phyloP scores from a whole-genome alignment of 306 rosid species.

The Pterocarpus macrocarpus region DNA sequence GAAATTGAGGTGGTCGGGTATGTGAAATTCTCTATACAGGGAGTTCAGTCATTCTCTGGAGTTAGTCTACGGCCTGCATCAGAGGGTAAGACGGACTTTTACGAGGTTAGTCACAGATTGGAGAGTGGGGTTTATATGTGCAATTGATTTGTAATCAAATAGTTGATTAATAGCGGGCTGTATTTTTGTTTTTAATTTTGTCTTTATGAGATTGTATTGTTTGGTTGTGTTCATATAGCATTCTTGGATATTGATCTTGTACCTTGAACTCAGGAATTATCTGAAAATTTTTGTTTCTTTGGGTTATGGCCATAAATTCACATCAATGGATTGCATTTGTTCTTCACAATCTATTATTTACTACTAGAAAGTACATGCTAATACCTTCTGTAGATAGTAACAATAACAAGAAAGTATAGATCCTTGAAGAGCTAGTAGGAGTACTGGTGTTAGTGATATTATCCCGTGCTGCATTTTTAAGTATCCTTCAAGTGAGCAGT shows the following conservation, averaged over 20 bases:
- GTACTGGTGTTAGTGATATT: slow-evolving; percentile 8
- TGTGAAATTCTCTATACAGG: slow-evolving; percentile 81
- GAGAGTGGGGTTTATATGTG: slow-evolving; percentile 85
- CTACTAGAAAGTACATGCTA: neutral
- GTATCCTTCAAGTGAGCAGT: slow-evolving; percentile 36
- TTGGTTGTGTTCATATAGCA: slow-evolving; percentile 65
- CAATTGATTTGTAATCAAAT: slow-evolving; percentile 64
- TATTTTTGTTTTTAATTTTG: slow-evolving; percentile 42
- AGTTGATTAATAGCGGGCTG: slow-evolving; percentile 45
- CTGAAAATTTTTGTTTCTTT: slow-evolving; percentile 49
- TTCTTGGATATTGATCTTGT: slow-evolving; percentile 64
- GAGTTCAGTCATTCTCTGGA: slow-evolving; percentile 75
- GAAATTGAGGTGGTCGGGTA: slow-evolving; percentile 77
- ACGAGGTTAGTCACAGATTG: slow-evolving; percentile 86
- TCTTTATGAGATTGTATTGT: slow-evolving; percentile 50
- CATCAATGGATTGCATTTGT: slow-evolving; percentile 48
- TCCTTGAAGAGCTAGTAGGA: slow-evolving; percentile 14
- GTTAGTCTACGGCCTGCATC: slow-evolving; percentile 78
- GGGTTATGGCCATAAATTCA: slow-evolving; percentile 45
- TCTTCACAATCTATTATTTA: slow-evolving; percentile 24
- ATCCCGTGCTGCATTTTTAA: slow-evolving; percentile 15
- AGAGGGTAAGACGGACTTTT: slow-evolving; percentile 87
- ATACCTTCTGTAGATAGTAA: slow-evolving; percentile 19
- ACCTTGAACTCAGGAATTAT: slow-evolving; percentile 51
- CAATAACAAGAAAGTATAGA: neutral